Evolutionary conservation across 2,329 filamentous ascomycete species (phyloP).

Genomic region (Trichoderma sp.): DNA sequence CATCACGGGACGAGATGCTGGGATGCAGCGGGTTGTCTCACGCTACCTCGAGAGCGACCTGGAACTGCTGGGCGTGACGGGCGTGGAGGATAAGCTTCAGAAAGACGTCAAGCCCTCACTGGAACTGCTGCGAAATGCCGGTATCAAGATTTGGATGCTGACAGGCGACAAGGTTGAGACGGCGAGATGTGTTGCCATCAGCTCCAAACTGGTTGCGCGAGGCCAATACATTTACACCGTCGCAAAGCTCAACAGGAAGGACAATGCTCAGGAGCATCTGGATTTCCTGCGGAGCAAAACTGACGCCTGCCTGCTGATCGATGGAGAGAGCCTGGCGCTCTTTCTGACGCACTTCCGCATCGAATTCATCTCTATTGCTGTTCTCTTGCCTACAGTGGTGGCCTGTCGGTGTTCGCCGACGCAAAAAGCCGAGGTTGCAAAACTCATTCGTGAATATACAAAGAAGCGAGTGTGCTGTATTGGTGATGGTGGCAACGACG

Average conservation of each 20-base stretch:
- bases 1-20: conserved; percentile 75
- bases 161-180: conserved; percentile 99
- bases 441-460: conserved; percentile 85
- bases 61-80: conserved; percentile 94
- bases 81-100: conserved; percentile 96
- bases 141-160: conserved; percentile 99
- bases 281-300: conserved; percentile 87
- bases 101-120: conserved; percentile 93
- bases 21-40: conserved; percentile 77
- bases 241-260: conserved; percentile 78
- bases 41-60: conserved; percentile 84
- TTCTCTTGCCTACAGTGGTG: conserved; percentile 86
- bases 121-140: conserved; percentile 92
- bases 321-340: conserved; percentile 84
- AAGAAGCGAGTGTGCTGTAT: conserved; percentile 97
- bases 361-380: conserved; percentile 86
- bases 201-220: conserved; percentile 87
- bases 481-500: conserved; percentile 96
- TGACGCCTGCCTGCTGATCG: conserved; percentile 85
- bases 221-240: conserved; percentile 97
- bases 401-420: conserved; percentile 96
- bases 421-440: conserved; percentile 93
- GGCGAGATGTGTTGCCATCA: conserved; percentile 92
- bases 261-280: conserved; percentile 82
- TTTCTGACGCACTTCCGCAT: conserved; percentile 80